Evolutionary conservation across 257 asterid species (phyloP).

Genomic region (Solanum medicagineum): DNA sequence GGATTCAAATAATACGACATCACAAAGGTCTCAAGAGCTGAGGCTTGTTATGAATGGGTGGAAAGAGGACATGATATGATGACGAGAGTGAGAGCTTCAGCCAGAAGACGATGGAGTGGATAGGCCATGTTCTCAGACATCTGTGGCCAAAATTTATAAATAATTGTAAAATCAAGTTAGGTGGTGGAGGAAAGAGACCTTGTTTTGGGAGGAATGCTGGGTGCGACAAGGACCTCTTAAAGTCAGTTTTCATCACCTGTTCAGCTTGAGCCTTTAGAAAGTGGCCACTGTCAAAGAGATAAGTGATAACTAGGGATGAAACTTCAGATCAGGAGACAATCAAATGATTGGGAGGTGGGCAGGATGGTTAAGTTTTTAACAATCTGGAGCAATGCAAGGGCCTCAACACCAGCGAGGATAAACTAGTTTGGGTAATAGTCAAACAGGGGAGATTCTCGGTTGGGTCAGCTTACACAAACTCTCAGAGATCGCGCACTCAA

Average conservation of each 20-base stretch:
- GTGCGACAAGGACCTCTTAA: background rate
- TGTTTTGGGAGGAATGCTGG: background rate
- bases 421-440: background rate
- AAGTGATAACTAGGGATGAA: background rate
- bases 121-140: background rate
- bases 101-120: background rate
- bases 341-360: background rate
- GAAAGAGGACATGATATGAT: background rate
- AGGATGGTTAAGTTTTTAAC: background rate
- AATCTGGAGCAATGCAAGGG: background rate
- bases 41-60: background rate
- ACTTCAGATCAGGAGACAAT: background rate
- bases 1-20: background rate
- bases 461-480: background rate
- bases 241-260: background rate
- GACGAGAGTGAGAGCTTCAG: background rate
- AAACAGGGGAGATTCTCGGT: background rate
- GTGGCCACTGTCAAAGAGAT: background rate
- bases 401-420: background rate
- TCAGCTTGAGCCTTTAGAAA: background rate
- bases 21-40: background rate
- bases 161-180: background rate
- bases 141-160: background rate
- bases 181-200: background rate
- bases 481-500: background rate